phyloP scores from a whole-genome alignment of 2,329 filamentous ascomycete species.

The Scolecobasidium constrictum region DNA sequence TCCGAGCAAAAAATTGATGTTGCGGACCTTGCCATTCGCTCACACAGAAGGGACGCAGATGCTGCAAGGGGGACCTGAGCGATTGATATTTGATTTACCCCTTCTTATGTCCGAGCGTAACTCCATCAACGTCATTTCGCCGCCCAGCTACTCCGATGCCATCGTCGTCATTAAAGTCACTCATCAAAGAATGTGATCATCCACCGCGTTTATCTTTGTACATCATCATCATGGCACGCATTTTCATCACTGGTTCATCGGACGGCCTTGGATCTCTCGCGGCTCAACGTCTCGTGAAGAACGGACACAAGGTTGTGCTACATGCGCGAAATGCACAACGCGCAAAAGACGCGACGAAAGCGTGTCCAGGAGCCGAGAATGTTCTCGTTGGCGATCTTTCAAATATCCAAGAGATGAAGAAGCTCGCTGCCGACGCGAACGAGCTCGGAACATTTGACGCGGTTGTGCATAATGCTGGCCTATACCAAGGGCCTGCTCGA shows the following conservation, averaged over 20 bases:
- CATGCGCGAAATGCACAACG: slow-evolving; percentile 47
- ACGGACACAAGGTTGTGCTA: slow-evolving; percentile 44
- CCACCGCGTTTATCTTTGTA: too few relatives aligned
- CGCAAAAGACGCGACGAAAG: slow-evolving; percentile 35
- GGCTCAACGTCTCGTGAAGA: slow-evolving; percentile 37
- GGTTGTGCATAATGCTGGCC: slow-evolving; percentile 48
- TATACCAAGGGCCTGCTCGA: slow-evolving; percentile 34
- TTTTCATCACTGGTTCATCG: slow-evolving; percentile 46
- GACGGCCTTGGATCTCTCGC: slow-evolving; percentile 45
- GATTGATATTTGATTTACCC: too few relatives aligned
- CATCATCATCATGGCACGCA: slow-evolving; percentile 30
- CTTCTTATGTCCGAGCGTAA: too few relatives aligned
- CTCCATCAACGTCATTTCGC: too few relatives aligned
- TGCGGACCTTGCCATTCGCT: too few relatives aligned
- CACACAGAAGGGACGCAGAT: too few relatives aligned
- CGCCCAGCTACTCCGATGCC: too few relatives aligned
- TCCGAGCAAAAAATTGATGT: too few relatives aligned
- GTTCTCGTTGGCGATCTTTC: slow-evolving; percentile 44
- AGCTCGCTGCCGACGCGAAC: slow-evolving; percentile 41
- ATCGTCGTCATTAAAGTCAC: too few relatives aligned
- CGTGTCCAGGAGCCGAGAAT: slow-evolving; percentile 39
- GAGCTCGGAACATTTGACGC: slow-evolving; percentile 40
- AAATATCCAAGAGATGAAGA: slow-evolving; percentile 39
- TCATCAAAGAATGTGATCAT: too few relatives aligned
- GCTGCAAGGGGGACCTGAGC: too few relatives aligned